Evolutionary conservation across 805 yeast species (phyloP), one percentile per base, ranked within the genome.

Genomic region (Saccharomycopsis olivae): DNA sequence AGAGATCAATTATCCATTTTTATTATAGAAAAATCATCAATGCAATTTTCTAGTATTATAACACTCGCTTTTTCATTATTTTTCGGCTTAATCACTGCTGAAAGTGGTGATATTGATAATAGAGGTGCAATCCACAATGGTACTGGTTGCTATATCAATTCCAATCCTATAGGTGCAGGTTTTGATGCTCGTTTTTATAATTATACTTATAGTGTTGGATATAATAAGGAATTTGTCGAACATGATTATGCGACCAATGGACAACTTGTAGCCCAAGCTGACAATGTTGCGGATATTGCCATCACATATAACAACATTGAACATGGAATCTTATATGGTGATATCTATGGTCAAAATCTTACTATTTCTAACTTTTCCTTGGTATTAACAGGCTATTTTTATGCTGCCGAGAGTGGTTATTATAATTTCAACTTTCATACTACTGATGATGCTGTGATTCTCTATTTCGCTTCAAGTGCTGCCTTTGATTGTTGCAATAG

Each of bases 401-500:
- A 33, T 16, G 58, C 65, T n/a, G 36, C 48, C 5, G 46, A 40
- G 16, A 46, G 55, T 15, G 66, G 65, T 43, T 37, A 49, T 6
- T 61, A 56, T 35, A 39, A 47, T 0, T 48, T 60, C 32, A 24
- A 37, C 11, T 40, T 58, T 13, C 27, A 33, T 4, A 18, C 21
- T 3, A 51, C 53, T 18, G 65, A 60, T 51, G 65, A 61, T 47
- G 47, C 51, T 16, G 58, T 50, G 8, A 46, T 51, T 46, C 47
- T 60, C 15, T 51, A 50, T 38, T 35, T 60, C 43, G 65, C 60
- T 36, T 35, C 45, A 30, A 48, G 51, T 17, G 49, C 46, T 40
- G 64, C 60, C 3, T 60, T 57, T 33, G 50, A 46, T 14, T 61
- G 65, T 48, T 61, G 66, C 49, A 43, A 49, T 10, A 36, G 35